Evolutionary conservation across 345 rosid genomes (phyloP), one percentile per base, ranked within the genome.

Genomic region (Melaleuca alternifolia): DNA sequence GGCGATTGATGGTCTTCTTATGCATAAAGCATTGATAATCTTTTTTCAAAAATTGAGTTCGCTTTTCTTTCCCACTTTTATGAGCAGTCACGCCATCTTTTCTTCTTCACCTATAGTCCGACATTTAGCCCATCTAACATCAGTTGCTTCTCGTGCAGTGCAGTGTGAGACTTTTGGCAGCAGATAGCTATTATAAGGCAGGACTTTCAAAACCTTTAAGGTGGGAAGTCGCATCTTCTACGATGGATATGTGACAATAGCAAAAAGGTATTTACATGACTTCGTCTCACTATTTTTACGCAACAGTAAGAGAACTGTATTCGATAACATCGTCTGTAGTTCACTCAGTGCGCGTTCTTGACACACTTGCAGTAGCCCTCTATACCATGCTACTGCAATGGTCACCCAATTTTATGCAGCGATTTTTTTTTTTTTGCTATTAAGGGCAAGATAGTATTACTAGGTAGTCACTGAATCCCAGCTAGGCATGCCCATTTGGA

Each of bases 341-440:
- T 37, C 81, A 33, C 81, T 71, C 81, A 2, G 48, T 37, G 20
- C 11, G 20, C 57, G 57, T 37, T 44, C 81, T 71, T 48, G 48
- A 71, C 81, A 71, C 81, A 44, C 44, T 84, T 16, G 90, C 86
- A 84, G 84, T 41, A 77, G 87, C 87, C 81, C 77, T 75, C 65
- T 81, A 87, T 82, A 79, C 83, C 84, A 76, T 37, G 86, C 89
- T 76, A 76, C 81, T 37, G 81, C 81, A 71, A 71, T 91, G 84
- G 48, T 85, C 50, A 21, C 79, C 71, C 44, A 26, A 83, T 37
- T 86, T 75, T 56, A 51, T 53, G 50, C 54, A 56, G 24, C 56
- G 46, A 41, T 51, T 7, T 20, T 6, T 2, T 16, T n/a, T 24
- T 54, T 20, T 88, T 85, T 54, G n/a, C n/a, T 52, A 51, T 50